phyloP scores from a whole-genome alignment of 352 stramenopile genomes.

The Stramenopiles sp. region DNA sequence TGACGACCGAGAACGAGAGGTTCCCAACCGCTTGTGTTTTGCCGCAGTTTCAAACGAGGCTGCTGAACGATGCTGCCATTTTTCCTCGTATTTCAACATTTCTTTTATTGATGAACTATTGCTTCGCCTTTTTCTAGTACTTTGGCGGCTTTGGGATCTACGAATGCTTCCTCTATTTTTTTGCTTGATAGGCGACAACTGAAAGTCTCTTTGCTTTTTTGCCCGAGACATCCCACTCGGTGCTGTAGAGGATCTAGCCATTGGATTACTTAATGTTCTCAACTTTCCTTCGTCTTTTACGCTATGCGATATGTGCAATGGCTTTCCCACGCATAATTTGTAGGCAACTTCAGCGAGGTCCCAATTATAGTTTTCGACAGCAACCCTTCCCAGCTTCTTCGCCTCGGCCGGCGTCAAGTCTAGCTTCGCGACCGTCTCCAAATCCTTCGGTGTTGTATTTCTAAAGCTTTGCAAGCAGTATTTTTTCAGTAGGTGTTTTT shows the following conservation, averaged over 20 bases:
- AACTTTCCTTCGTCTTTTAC: neutral
- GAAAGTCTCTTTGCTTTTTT: neutral
- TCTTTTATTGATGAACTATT: neutral
- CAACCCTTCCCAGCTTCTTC: neutral
- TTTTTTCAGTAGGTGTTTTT: no score
- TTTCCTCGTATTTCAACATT: neutral
- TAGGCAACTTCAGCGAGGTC: neutral
- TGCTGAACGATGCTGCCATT: no score
- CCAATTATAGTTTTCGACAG: neutral
- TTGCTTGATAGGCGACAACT: neutral
- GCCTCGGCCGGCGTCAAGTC: neutral
- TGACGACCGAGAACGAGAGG: neutral
- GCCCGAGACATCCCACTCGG: neutral
- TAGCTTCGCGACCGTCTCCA: neutral
- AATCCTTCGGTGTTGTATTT: neutral
- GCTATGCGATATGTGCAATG: neutral
- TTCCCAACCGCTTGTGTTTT: neutral
- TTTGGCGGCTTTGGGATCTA: neutral
- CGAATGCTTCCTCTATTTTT: no score
- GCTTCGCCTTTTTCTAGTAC: neutral
- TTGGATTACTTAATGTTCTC: no score
- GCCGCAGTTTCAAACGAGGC: no score
- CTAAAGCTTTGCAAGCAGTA: neutral
- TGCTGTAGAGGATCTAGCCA: no score
- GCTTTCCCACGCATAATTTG: neutral